A percentile compares a stretch with the other conserved stretches of the same genome.
These are phyloP conservation scores for Peronosclerospora sorghi DNA, from an alignment of 352 stramenopile genomes.

Conservation along the genomic window DNA sequence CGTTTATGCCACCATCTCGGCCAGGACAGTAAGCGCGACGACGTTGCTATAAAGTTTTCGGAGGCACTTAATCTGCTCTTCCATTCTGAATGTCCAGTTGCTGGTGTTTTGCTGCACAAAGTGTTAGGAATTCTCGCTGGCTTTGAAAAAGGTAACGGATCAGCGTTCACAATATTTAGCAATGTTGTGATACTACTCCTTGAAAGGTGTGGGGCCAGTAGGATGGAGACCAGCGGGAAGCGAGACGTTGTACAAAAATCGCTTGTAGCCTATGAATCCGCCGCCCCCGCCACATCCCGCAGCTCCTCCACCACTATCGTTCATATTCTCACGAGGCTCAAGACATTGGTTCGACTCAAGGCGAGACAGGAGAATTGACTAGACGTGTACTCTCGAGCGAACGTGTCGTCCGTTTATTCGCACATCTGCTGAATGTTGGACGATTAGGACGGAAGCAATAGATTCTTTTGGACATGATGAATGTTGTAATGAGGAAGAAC, in stretches of 20 bases:
- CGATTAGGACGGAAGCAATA: conserved; percentile 16
- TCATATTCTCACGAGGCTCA: conserved; percentile 15
- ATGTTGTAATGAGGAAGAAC: conserved; percentile 16
- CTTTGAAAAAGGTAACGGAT: conserved; percentile 4
- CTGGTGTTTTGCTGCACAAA: conserved; percentile 11
- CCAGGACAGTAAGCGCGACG: conserved; percentile 6
- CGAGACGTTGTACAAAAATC: conserved; percentile 24
- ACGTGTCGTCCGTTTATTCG: conserved; percentile 22
- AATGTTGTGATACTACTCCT: conserved; percentile 24
- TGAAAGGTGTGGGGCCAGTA: conserved; percentile 8
- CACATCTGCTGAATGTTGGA: conserved; percentile 17
- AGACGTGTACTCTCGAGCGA: conserved; percentile 31
- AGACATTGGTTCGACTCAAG: conserved; percentile 14
- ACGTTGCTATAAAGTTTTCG: conserved; percentile 16
- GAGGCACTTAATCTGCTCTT: conserved; percentile 21
- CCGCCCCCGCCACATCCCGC: conserved; percentile 1
- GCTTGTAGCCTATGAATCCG: conserved; percentile 21
- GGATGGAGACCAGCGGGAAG: conserved; percentile 11
- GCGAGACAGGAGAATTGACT: conserved; percentile 26
- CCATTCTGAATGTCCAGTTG: conserved; percentile 6
- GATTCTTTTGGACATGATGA: conserved; percentile 30
- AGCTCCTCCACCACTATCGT: conserved; percentile 2
- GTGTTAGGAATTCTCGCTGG: conserved; percentile 14
- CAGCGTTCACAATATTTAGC: conserved; percentile 15
- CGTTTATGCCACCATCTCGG: conserved; percentile 4